These are phyloP conservation scores for Pythium aristosporum DNA, from an alignment of 352 stramenopile species.

Conservation along the genomic window DNA sequence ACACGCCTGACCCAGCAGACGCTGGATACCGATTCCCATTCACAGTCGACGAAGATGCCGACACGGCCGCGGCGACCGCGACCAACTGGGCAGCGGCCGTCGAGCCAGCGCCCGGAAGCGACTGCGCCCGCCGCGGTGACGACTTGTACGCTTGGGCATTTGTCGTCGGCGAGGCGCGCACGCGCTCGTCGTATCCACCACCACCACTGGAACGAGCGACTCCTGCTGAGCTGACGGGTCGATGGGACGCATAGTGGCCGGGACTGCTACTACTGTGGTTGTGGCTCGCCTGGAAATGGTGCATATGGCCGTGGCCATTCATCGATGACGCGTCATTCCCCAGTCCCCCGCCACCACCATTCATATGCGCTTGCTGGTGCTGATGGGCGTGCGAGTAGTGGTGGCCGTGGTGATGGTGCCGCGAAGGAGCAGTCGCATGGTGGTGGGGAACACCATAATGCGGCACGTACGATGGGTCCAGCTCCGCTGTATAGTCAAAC, in stretches of 20 bases:
- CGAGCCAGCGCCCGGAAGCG: constrained; percentile 12
- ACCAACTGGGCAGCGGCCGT: constrained; percentile 1
- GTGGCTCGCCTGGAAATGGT: constrained; percentile 16
- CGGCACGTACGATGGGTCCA: constrained; percentile 2
- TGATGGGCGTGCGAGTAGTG: constrained; percentile 4
- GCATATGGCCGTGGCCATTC: constrained; percentile 6
- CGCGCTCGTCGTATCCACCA: constrained; percentile 11
- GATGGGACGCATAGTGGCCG: constrained; percentile 10
- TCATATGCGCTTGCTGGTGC: constrained; percentile 1
- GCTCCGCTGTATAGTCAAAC: background rate
- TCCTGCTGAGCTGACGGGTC: background rate
- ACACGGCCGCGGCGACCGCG: constrained; percentile 9
- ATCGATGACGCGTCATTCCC: background rate
- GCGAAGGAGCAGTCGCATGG: constrained; percentile 1
- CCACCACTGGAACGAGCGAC: background rate
- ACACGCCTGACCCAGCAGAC: constrained; percentile 1
- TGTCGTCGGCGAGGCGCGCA: background rate
- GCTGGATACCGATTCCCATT: constrained; percentile 10
- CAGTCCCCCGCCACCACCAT: background rate
- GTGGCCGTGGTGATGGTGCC: constrained; percentile 6
- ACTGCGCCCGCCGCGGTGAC: constrained; percentile 29
- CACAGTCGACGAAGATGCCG: background rate
- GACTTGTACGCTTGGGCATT: constrained; percentile 20
- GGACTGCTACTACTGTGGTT: constrained; percentile 13
- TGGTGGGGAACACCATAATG: background rate